Conservation (phyloP, 2,329 filamentous ascomycete genomes). For the Nigrograna mackinnonii region DNA sequence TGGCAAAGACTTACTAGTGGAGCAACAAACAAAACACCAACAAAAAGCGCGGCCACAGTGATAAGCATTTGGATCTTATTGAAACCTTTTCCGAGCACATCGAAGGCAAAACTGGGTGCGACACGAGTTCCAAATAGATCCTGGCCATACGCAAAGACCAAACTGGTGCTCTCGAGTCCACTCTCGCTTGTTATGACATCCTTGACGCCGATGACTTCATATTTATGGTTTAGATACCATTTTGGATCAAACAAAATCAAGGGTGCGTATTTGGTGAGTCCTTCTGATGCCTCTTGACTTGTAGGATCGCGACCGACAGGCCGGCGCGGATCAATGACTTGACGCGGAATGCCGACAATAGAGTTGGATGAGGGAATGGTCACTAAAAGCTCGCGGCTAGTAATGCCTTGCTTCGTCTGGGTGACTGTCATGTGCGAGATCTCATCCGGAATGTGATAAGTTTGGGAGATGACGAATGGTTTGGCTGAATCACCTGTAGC, state of each 20-base stretch:
- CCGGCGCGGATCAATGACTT: slow-evolving; percentile 80
- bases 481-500: slow-evolving; percentile 59
- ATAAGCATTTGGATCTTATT: slow-evolving; percentile 83
- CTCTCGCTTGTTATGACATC: slow-evolving; percentile 76
- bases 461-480: slow-evolving; percentile 78
- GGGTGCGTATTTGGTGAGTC: slow-evolving; percentile 75
- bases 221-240: slow-evolving; percentile 77
- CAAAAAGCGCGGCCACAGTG: slow-evolving; percentile 79
- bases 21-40: slow-evolving; percentile 76
- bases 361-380: slow-evolving; percentile 73
- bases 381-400: slow-evolving; percentile 78
- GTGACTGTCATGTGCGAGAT: slow-evolving; percentile 81
- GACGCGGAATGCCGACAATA: slow-evolving; percentile 78
- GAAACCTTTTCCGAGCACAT: slow-evolving; percentile 91
- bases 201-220: slow-evolving; percentile 77
- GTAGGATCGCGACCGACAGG: slow-evolving; percentile 85
- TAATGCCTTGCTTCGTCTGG: slow-evolving; percentile 90
- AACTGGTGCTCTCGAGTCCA: slow-evolving; percentile 85
- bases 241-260: slow-evolving; percentile 83
- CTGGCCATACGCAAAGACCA: slow-evolving; percentile 85
- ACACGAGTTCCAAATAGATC: slow-evolving; percentile 88
- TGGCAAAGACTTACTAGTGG: slow-evolving; percentile 69
- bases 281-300: slow-evolving; percentile 79
- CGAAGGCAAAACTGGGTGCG: slow-evolving; percentile 87
- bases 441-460: slow-evolving; percentile 79